Conservation (phyloP, 805 yeast genomes). For the Metschnikowia corniflorae region DNA sequence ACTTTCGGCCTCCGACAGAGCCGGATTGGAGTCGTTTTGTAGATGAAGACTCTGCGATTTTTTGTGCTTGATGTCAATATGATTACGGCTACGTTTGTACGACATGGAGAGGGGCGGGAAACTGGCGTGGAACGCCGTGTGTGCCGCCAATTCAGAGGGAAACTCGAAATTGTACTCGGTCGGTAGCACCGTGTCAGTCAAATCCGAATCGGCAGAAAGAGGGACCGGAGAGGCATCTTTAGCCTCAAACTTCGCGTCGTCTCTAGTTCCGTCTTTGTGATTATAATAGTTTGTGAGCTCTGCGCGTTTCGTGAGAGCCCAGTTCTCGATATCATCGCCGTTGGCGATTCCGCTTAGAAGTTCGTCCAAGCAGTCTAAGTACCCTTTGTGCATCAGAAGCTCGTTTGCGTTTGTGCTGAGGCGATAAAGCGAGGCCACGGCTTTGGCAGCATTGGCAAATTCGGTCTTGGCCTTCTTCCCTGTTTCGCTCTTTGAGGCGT, state of each 20-base stretch:
- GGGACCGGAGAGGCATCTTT: constrained; percentile 1
- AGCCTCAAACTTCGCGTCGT: neutral
- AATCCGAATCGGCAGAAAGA: constrained; percentile 1
- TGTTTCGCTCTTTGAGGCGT: neutral
- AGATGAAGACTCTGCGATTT: constrained; percentile 2
- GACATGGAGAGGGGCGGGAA: constrained; percentile 39
- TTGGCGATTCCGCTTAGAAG: constrained; percentile 39
- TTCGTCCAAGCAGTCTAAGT: constrained; percentile 59
- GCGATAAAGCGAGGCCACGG: constrained; percentile 53
- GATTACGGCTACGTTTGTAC: constrained; percentile 19
- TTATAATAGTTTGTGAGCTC: constrained; percentile 30
- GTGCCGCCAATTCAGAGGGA: constrained; percentile 26
- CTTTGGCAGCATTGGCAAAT: constrained; percentile 40
- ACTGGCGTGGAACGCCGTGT: constrained; percentile 30
- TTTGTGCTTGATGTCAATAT: constrained; percentile 5
- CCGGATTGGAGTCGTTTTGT: constrained; percentile 5
- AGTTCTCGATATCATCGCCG: constrained; percentile 48
- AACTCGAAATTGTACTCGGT: constrained; percentile 31
- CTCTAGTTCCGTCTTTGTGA: constrained; percentile 12
- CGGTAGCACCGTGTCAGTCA: constrained; percentile 17
- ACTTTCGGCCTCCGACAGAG: constrained; percentile 22
- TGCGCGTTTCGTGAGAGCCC: constrained; percentile 47
- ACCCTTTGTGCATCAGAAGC: constrained; percentile 52
- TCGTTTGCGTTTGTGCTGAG: constrained; percentile 52
- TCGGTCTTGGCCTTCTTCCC: constrained; percentile 18